Base-by-base conservation (phyloP, 2,329 filamentous ascomycete genomes). In the Dendrostoma leiphaemia region DNA sequence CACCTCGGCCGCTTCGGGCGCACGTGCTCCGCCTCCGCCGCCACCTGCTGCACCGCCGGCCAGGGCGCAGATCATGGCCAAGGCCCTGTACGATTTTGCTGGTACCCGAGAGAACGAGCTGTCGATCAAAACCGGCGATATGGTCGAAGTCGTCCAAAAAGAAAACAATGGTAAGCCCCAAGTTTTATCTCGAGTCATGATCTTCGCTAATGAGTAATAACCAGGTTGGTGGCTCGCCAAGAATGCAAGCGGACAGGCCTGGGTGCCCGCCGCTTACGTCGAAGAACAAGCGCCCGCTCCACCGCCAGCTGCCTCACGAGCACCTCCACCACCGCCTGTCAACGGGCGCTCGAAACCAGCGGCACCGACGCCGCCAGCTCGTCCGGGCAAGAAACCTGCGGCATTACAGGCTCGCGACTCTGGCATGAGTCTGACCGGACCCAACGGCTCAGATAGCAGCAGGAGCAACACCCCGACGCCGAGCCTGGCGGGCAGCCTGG, bases 171-270 rank as follows among this genome's bases (percentile, higher is more conserved):
- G 93, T 96, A 83, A 71, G 86, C n/a, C n/a, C n/a, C n/a, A n/a
- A n/a, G n/a, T n/a, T n/a, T n/a, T n/a, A n/a, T n/a, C n/a, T n/a
- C n/a, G n/a, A n/a, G n/a, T n/a, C n/a, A n/a, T n/a, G n/a, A n/a
- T n/a, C n/a, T 26, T 9, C 35, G 6, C 21, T 13, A 3, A 28
- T 12, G 44, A 29, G 23, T 49, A 62, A 69, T 71, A 56, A 73
- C 53, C 62, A 96, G 93, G 94, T 50, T 99, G 94, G 94, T 97
- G 93, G 93, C 79, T 97, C 44, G 94, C 88, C 59, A 93, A 91
- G 76, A 89, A 87, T 59, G 73, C 61, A 6, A 62, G 63, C 4
- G 83, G 83, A n/a, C 90, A 94, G 71, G 94, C 91, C 48, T 99
- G 94, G 94, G 85, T 94, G 3, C 94, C 94, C 0, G 89, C 92